These are phyloP conservation scores for Chromera velia DNA, from an alignment of 73 alveolate genomes.

Conservation along the genomic window DNA sequence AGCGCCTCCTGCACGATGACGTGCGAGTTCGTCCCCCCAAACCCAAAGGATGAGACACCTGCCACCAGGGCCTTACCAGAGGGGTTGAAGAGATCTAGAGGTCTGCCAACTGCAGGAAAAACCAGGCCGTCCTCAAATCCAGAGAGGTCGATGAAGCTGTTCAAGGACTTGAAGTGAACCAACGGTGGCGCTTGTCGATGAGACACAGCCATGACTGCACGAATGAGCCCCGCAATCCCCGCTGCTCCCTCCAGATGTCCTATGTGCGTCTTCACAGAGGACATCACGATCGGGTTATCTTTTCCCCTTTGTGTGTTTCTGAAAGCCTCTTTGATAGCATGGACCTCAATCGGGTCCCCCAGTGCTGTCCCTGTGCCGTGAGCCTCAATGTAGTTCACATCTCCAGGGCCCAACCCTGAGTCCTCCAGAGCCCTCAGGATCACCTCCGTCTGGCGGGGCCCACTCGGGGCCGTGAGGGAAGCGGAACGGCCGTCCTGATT, in stretches of 20 bases:
- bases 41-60: slow-evolving; percentile 46
- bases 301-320: slow-evolving; percentile 13
- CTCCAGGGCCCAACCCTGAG: slow-evolving; percentile 8
- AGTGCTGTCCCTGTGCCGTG: slow-evolving; percentile 32
- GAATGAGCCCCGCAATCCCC: slow-evolving; percentile 10
- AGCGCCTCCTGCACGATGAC: slow-evolving; percentile 10
- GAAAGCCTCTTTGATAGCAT: not conserved
- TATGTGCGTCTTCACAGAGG: slow-evolving; percentile 22
- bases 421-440: slow-evolving; percentile 17
- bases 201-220: not conserved
- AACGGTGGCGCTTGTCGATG: slow-evolving; percentile 16
- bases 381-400: slow-evolving; percentile 15
- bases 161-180: slow-evolving; percentile 20
- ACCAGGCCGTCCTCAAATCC: too few relatives aligned
- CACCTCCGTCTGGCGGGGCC: slow-evolving; percentile 36
- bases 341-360: slow-evolving; percentile 29
- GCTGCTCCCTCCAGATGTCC: slow-evolving; percentile 38
- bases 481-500: slow-evolving; percentile 37
- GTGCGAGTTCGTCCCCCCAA: slow-evolving; percentile 42
- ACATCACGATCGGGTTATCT: slow-evolving; percentile 10
- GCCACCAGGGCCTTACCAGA: too few relatives aligned
- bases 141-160: not conserved
- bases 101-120: too few relatives aligned
- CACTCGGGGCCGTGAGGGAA: slow-evolving; percentile 38
- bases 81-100: too few relatives aligned